Evolutionary conservation across 2,329 filamentous ascomycete species (phyloP), one percentile per base, ranked within the genome.

Genomic region (Aspergillus awamori): DNA sequence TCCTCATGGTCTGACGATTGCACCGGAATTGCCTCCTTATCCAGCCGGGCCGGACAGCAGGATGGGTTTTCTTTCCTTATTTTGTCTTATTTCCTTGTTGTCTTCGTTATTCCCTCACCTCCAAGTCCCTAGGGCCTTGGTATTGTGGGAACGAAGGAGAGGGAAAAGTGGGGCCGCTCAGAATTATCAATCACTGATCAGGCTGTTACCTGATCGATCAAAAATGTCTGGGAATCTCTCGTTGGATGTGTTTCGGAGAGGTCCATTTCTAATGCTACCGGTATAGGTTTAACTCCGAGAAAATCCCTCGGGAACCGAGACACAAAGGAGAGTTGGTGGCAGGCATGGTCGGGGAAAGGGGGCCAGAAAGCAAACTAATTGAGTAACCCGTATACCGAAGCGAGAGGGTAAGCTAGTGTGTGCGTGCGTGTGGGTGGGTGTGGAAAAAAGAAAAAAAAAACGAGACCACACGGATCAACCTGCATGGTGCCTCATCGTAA

Each of bases 121-220:
- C n/a, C 33, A 45, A 45, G 41, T 22, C 13, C 17, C 39, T 56
- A 56, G 53, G 53, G 53, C 24, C 53, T 56, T 56, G 53, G 53
- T 56, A 56, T 24, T 56, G 53, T 56, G 53, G 53, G 39, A 30
- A 56, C 41, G 22, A 26, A 56, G 41, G n/a, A 24, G 26, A 56
- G 41, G n/a, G 41, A 20, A 11, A 53, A 49, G 51, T 17, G 51
- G 51, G 57, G 57, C 51, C 11, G 20, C 38, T 55, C 20, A 51
- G 28, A 47, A 47, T 55, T 55, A 59, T 59, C 57, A 59, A 55
- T 55, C 51, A 53, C 39, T 52, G 38, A 45, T 53, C 48, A 45
- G 36, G 28, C 26, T 47, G 49, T 54, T 24, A 48, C 28, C 8
- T 36, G 22, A 24, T 13, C 39, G 20, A 41, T 41, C 52, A 53